Evolutionary conservation across 2,329 filamentous ascomycete genomes (phyloP), one percentile per base, ranked within the genome.

Genomic region (Gremmenia infestans): DNA sequence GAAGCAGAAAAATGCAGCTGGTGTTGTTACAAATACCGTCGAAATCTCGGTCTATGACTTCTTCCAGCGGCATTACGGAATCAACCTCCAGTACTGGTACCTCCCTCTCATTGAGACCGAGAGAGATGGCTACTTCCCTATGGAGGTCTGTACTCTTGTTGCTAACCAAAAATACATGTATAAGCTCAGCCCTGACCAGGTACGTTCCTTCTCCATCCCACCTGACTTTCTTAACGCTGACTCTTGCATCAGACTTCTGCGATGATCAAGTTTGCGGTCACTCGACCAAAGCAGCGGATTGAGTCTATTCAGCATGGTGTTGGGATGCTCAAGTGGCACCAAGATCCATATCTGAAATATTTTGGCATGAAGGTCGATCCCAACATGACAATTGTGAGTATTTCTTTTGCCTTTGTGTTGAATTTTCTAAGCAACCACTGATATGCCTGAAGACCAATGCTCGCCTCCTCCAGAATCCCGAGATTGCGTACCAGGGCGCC

Each of bases 201-300:
- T 75, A 68, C 62, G 65, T 36, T n/a, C 37, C 28, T 23, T 54
- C 40, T 48, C n/a, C 17, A 46, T 12, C 28, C 22, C 49, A 22
- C 22, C 4, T 43, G 25, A 28, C 19, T 8, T n/a, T 23, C 43
- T 46, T 50, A 17, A 32, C 28, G 17, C 48, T 57, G 19, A 53
- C 56, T 54, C 6, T 69, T 73, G 15, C 4, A 9, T 0, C 78
- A 96, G 73, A 97, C 93, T 0, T 76, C 86, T 0, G 74, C 80
- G 5, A 99, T 99, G 94, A 97, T 99, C 75, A 93, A 88, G 71
- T 91, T 93, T 65, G 92, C 93, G 0, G 93, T 96, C 4, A 90
- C 88, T 5, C 81, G 86, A 1, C 94, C 94, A 0, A 69, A 71
- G 0, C 70, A 84, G 32, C 88, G 94, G n/a, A 81, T 83, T 62